Conservation (phyloP, 2,329 filamentous ascomycete species). For the Tolypocladium inflatum region DNA sequence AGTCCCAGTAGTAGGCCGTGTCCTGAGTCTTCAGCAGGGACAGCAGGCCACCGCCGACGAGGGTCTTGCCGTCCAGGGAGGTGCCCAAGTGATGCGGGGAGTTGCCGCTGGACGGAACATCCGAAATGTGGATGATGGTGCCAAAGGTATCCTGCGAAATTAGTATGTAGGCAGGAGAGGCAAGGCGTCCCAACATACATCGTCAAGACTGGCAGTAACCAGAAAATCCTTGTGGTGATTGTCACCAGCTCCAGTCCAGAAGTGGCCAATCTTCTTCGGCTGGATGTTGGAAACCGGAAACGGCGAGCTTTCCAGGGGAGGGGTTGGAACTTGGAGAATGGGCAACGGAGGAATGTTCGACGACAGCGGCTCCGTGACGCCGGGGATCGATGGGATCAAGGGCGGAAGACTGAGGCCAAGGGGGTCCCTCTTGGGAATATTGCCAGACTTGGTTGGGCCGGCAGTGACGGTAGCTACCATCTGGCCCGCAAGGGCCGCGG, state of each 20-base stretch:
- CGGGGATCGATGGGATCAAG: constrained; percentile 48
- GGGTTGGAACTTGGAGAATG: constrained; percentile 49
- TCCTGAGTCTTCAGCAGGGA: constrained; percentile 52
- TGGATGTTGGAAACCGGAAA: constrained; percentile 44
- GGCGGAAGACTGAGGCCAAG: constrained; percentile 34
- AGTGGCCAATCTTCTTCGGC: constrained; percentile 58
- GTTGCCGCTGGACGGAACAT: constrained; percentile 50
- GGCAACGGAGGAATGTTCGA: constrained; percentile 42
- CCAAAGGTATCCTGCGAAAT: constrained; percentile 45
- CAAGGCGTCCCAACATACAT: constrained; percentile 23
- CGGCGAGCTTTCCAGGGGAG: constrained; percentile 42
- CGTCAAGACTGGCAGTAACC: constrained; percentile 48
- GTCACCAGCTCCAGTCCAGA: constrained; percentile 52
- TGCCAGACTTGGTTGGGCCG: neutral
- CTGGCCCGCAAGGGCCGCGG: neutral
- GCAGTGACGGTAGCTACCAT: neutral
- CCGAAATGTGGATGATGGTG: constrained; percentile 46
- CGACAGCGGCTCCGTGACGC: constrained; percentile 47
- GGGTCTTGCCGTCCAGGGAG: constrained; percentile 45
- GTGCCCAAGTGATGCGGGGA: constrained; percentile 49
- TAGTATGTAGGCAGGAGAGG: neutral
- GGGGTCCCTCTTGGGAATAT: neutral
- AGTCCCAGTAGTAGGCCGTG: constrained; percentile 54
- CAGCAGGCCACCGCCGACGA: constrained; percentile 47
- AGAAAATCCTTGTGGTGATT: constrained; percentile 51